phyloP scores from a whole-genome alignment of 164 flowering plant genomes.

The Buxus sempervirens region DNA sequence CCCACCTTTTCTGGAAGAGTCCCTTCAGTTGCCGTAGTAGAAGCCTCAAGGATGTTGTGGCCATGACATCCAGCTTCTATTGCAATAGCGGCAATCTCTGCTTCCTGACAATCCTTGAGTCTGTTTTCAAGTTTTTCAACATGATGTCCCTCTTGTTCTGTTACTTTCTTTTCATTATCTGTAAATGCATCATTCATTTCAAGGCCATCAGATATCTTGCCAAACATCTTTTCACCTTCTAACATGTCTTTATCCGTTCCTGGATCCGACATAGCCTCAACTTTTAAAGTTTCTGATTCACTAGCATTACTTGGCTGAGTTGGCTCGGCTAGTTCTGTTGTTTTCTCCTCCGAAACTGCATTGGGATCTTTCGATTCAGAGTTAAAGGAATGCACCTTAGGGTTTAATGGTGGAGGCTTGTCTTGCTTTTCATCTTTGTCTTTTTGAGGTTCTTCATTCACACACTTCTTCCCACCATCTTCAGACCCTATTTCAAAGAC shows the following conservation, averaged over 20 bases:
- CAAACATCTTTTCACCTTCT: slow-evolving; percentile 9
- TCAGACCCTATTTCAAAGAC: not conserved
- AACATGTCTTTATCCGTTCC: slow-evolving; percentile 1
- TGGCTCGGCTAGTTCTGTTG: not conserved
- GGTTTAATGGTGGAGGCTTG: not conserved
- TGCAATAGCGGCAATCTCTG: slow-evolving; percentile 12
- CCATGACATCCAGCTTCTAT: not conserved
- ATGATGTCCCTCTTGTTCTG: slow-evolving; percentile 14
- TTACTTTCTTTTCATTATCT: slow-evolving; percentile 9
- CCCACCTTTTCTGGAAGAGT: slow-evolving; percentile 21
- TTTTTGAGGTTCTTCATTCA: not conserved
- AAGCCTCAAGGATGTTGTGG: not conserved
- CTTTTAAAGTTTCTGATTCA: not conserved
- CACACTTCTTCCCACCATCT: not conserved
- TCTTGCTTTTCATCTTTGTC: not conserved
- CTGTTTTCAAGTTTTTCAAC: slow-evolving; percentile 7
- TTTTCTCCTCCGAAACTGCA: not conserved
- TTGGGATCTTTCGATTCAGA: slow-evolving; percentile 2
- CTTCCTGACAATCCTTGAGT: slow-evolving; percentile 8
- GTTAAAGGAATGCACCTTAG: not conserved
- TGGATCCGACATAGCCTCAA: not conserved
- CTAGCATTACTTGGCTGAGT: not conserved
- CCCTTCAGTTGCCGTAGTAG: not conserved
- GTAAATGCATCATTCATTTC: slow-evolving; percentile 4
- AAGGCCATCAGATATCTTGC: not conserved